phyloP scores from a whole-genome alignment of 805 yeast species.

The Saccharomyces mikatae region DNA sequence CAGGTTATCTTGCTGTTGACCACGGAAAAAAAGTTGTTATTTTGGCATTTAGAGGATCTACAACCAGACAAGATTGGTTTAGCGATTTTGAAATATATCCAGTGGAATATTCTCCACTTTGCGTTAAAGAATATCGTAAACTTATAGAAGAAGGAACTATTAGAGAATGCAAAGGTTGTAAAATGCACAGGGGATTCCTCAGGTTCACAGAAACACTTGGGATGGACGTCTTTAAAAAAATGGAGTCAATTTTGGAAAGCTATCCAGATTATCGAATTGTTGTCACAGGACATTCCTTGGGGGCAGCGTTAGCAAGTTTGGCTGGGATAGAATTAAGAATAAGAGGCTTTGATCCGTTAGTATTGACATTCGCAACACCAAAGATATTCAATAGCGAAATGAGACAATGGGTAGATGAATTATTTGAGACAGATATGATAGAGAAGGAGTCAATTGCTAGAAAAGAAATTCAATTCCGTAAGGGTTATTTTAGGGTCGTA shows the following conservation, averaged over 20 bases:
- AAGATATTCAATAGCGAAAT: slow-evolving; percentile 50
- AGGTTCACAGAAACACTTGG: slow-evolving; percentile 38
- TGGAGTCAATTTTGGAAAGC: slow-evolving; percentile 29
- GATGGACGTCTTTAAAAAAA: slow-evolving; percentile 30
- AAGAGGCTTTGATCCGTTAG: slow-evolving; percentile 45
- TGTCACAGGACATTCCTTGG: slow-evolving; percentile 68
- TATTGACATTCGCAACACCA: slow-evolving; percentile 58
- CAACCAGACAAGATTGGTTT: slow-evolving; percentile 52
- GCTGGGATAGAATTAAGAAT: slow-evolving; percentile 54
- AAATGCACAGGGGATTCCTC: slow-evolving; percentile 59
- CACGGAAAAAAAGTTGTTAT: slow-evolving; percentile 36
- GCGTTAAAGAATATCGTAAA: slow-evolving; percentile 18
- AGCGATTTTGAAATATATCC: slow-evolving; percentile 47
- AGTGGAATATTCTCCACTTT: slow-evolving; percentile 40
- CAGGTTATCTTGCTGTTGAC: slow-evolving; percentile 50
- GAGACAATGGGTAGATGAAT: slow-evolving; percentile 43
- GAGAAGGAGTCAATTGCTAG: slow-evolving; percentile 17
- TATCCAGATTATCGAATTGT: slow-evolving; percentile 44
- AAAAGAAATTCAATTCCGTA: slow-evolving; percentile 20
- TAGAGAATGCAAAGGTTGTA: slow-evolving; percentile 41
- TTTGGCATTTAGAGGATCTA: slow-evolving; percentile 57
- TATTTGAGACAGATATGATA: slow-evolving; percentile 36
- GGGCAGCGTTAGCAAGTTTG: slow-evolving; percentile 61
- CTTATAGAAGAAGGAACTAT: slow-evolving; percentile 17
- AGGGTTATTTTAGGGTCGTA: slow-evolving; percentile 46